Evolutionary conservation across 768 basidiomycete genomes (phyloP), one percentile per base, ranked within the genome.

Genomic region (Podaxis sp.): DNA sequence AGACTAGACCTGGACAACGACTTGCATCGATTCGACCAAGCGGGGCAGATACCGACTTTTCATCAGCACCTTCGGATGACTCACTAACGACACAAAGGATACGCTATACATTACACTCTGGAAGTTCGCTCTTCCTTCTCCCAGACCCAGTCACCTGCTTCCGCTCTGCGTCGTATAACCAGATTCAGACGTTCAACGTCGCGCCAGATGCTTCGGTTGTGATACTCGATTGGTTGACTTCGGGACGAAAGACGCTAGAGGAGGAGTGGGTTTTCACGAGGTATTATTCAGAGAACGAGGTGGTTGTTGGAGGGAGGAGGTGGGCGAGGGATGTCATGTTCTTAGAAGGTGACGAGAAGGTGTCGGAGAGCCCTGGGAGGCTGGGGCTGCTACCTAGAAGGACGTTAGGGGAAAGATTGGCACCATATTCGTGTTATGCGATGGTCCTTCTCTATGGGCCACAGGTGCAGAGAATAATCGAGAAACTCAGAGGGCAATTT

Each of bases 71-170:
- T 21, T 54, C 40, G 50, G 52, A 50, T 63, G 52, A 61, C 40
- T 55, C 72, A 52, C 57, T 65, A 52, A 95, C 91, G 5, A 77
- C 72, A 42, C 91, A 95, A 69, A 76, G 75, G n/a, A 76, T 90
- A 68, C 77, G 81, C 42, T 85, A 87, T 55, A 74, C 68, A 7
- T 72, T 97, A 51, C 73, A 77, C 4, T 67, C 82, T 1, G 68
- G 72, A 0, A 79, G 87, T 40, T 76, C 82, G 1, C 79, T 98
- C 53, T 84, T 95, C 67, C 80, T 97, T 51, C 84, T 98, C 28
- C 95, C 95, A 1, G 91, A 96, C 68, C 93, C 95, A 23, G 92
- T 97, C 51, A 93, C 95, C 21, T 97, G 95, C 72, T 98, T 96
- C 76, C 83, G 84, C 27, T 78, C 80, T 21, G 91, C 96, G 6